Evolutionary conservation across 2,329 filamentous ascomycete genomes (phyloP).

Genomic region (Penicillium sp.): DNA sequence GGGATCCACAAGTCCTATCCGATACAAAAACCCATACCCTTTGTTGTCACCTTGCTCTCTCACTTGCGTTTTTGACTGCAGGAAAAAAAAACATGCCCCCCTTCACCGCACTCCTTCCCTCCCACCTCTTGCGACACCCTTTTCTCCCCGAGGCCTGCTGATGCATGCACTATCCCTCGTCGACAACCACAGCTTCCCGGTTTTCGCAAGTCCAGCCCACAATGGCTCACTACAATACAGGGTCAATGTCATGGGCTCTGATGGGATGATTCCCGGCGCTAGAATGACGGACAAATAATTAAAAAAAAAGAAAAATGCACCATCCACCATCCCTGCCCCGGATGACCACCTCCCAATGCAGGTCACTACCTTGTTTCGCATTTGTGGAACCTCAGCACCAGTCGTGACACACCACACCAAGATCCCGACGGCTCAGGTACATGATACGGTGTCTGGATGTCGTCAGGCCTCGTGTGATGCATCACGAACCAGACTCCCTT

Average conservation of each 20-base stretch:
- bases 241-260: neutral
- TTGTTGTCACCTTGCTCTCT: constrained; percentile 5
- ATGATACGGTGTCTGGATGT: neutral
- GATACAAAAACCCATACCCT: neutral
- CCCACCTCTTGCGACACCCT: neutral
- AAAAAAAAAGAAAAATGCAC: neutral
- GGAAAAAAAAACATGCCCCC: neutral
- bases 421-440: neutral
- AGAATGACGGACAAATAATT: neutral
- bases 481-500: neutral
- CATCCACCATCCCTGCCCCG: neutral
- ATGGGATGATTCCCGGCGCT: neutral
- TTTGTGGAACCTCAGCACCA: constrained; percentile 2
- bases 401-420: neutral
- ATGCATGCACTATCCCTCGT: constrained; percentile 1
- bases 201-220: neutral
- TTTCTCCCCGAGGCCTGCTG: neutral
- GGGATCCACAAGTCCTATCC: constrained; percentile 8
- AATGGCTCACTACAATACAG: neutral
- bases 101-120: constrained; percentile 7
- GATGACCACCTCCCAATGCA: constrained; percentile 7
- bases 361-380: constrained; percentile 12
- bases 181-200: neutral
- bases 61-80: constrained; percentile 5
- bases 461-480: neutral